Conservation (phyloP, 345 rosid species). For the Viola odorata region DNA sequence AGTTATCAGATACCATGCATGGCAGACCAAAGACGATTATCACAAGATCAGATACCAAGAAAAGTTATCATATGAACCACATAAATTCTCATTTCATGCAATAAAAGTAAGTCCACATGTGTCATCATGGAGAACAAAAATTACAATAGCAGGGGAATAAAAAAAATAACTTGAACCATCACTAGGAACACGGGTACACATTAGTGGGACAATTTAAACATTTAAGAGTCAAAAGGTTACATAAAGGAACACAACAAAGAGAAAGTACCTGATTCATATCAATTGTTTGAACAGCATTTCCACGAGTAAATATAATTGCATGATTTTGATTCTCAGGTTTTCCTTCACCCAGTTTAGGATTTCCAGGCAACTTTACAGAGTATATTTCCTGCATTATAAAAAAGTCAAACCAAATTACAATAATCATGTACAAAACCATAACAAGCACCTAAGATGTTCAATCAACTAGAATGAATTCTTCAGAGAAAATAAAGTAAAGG, state of each 20-base stretch:
- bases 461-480: too few relatives aligned
- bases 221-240: not conserved
- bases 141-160: not conserved
- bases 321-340: conserved; percentile 99
- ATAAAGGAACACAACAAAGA: not conserved
- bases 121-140: not conserved
- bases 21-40: too few relatives aligned
- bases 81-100: too few relatives aligned
- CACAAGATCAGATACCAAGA: too few relatives aligned
- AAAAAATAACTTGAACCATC: not conserved
- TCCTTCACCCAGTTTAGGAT: conserved; percentile 97
- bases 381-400: conserved; percentile 65
- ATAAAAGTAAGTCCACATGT: too few relatives aligned
- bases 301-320: conserved; percentile 92
- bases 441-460: too few relatives aligned
- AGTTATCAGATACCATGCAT: too few relatives aligned
- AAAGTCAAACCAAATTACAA: too few relatives aligned
- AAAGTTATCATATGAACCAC: too few relatives aligned
- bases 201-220: too few relatives aligned
- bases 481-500: not conserved
- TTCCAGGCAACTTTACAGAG: conserved; percentile 89
- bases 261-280: conserved; percentile 91
- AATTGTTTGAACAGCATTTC: conserved; percentile 93
- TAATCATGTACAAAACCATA: too few relatives aligned
- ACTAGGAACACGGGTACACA: not conserved